phyloP scores from a whole-genome alignment of 2,329 filamentous ascomycete genomes.

The Cylindrodendrum hubeiense region DNA sequence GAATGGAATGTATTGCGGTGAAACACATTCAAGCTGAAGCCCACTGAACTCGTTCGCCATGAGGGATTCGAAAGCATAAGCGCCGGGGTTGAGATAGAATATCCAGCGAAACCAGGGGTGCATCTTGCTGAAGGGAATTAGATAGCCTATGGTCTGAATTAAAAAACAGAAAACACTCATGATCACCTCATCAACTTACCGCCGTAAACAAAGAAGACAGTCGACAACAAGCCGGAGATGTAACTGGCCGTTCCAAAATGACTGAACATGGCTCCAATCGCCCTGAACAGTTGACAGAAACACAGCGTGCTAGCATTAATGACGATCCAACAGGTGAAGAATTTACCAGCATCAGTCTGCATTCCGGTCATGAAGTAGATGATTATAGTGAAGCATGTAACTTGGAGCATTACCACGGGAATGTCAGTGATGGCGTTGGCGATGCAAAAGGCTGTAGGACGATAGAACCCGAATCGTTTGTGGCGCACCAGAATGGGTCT shows the following conservation, averaged over 20 bases:
- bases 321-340: constrained; percentile 75
- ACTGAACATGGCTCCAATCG: constrained; percentile 73
- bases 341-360: constrained; percentile 50
- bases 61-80: constrained; percentile 73
- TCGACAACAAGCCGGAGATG: constrained; percentile 42
- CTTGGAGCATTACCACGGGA: constrained; percentile 62
- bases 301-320: constrained; percentile 70
- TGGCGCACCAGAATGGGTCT: constrained; percentile 49
- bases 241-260: constrained; percentile 51
- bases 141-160: constrained; percentile 65
- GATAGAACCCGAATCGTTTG: constrained; percentile 48
- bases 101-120: constrained; percentile 65
- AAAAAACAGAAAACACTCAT: background rate
- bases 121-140: constrained; percentile 60
- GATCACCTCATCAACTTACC: constrained; percentile 37
- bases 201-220: constrained; percentile 46
- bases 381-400: constrained; percentile 63
- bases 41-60: constrained; percentile 70
- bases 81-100: constrained; percentile 64
- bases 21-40: constrained; percentile 67
- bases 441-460: constrained; percentile 49
- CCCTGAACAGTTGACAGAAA: constrained; percentile 74
- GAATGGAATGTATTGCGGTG: constrained; percentile 66
- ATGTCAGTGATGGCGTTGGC: constrained; percentile 56
- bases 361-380: constrained; percentile 50